Evolutionary conservation across 345 rosid species (phyloP).

Genomic region (Citrus unshiu): DNA sequence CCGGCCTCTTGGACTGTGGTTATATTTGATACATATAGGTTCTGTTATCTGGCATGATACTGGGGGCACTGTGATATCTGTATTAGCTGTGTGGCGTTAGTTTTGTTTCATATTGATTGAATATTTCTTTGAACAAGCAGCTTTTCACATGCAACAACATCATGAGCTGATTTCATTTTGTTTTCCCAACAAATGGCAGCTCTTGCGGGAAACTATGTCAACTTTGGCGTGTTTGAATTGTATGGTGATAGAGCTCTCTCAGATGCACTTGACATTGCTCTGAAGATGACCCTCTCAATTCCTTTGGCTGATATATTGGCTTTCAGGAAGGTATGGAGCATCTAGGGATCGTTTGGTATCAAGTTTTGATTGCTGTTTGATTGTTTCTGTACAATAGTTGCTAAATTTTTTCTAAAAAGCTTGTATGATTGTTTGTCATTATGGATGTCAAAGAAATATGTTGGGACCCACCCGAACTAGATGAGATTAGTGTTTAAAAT

Average conservation of each 20-base stretch:
- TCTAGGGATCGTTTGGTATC: background rate
- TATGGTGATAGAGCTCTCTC: constrained; percentile 98
- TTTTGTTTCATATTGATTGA: background rate
- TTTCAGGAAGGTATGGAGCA: constrained; percentile 69
- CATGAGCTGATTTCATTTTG: constrained; percentile 5
- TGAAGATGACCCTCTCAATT: constrained; percentile 88
- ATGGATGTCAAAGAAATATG: background rate
- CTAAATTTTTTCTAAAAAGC: background rate
- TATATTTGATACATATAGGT: background rate
- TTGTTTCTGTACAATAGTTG: background rate
- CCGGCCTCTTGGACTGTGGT: background rate
- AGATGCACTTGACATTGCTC: constrained; percentile 85
- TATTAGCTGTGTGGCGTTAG: background rate
- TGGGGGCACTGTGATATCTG: background rate
- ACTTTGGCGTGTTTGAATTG: constrained; percentile 95
- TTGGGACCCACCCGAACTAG: background rate
- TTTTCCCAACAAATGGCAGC: constrained; percentile 50
- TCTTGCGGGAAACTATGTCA: constrained; percentile 87
- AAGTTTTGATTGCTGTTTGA: background rate
- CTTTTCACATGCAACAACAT: background rate
- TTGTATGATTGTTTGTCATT: background rate
- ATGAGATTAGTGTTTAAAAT: background rate
- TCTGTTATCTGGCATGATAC: background rate
- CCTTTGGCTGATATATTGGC: constrained; percentile 93
- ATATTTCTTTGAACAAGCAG: background rate